Evolutionary conservation across 2,329 filamentous ascomycete genomes (phyloP).

Genomic region (Xylaria sp.): DNA sequence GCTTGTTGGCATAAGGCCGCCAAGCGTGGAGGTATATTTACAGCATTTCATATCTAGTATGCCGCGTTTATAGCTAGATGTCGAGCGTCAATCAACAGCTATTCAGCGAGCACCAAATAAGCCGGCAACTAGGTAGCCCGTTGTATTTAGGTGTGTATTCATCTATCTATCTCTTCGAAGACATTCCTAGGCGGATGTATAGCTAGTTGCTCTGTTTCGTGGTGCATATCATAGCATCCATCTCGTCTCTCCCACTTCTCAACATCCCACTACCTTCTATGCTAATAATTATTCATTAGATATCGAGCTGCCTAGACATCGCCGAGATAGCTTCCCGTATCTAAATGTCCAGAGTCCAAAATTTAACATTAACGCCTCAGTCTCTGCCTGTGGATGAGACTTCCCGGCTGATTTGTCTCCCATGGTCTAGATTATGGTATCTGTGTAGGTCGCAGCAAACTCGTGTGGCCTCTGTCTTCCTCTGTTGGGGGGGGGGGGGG

Average conservation of each 20-base stretch:
- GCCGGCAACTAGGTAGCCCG: background rate
- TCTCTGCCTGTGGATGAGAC: background rate
- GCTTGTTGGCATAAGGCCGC: background rate
- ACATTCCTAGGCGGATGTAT: too few species aligned
- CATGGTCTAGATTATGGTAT: too few species aligned
- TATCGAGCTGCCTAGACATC: background rate
- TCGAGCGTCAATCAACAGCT: background rate
- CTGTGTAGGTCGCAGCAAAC: too few species aligned
- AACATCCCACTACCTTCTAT: too few species aligned
- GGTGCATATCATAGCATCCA: too few species aligned
- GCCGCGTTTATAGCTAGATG: background rate
- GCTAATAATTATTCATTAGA: background rate
- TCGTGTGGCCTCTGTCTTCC: too few species aligned
- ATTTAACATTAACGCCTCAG: background rate
- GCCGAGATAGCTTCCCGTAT: background rate
- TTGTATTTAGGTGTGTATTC: background rate
- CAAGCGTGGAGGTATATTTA: background rate
- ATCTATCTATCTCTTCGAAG: too few species aligned
- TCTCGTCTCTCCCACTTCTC: too few species aligned
- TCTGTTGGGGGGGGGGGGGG: too few species aligned
- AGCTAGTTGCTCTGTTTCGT: too few species aligned
- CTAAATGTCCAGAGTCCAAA: background rate
- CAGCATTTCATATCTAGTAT: background rate
- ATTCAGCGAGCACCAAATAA: background rate
- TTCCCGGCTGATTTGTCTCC: background rate